Percentiles rank a stretch among this genome's conserved stretches.
phyloP scores from a whole-genome alignment of 331 rosid genomes.

The Arachis monticola region DNA sequence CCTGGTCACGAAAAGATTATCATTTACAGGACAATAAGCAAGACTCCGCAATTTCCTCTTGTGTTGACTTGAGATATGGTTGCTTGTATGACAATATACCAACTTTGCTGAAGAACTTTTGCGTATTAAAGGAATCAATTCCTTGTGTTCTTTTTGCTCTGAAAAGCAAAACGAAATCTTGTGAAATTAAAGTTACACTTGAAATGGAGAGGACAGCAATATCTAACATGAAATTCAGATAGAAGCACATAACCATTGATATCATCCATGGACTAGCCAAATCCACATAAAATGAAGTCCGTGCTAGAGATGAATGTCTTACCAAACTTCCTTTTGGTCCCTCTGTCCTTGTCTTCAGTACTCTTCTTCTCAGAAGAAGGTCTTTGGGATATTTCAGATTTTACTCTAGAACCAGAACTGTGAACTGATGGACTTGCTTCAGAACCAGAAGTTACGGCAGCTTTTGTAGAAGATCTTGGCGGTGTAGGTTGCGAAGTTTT shows the following conservation, averaged over 20 bases:
- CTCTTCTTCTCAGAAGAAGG: constrained; percentile 52
- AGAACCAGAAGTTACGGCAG: constrained; percentile 44
- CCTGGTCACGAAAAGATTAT: constrained; percentile 94
- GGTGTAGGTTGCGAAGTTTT: constrained; percentile 54
- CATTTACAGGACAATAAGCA: constrained; percentile 78
- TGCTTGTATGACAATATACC: constrained; percentile 63
- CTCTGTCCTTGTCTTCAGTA: constrained; percentile 58
- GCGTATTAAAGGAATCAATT: constrained; percentile 69
- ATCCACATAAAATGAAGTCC: constrained; percentile 26
- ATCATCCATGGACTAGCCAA: constrained; percentile 21
- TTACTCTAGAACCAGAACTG: constrained; percentile 44
- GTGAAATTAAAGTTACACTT: constrained; percentile 27
- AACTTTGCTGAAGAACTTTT: constrained; percentile 54
- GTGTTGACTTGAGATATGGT: constrained; percentile 86
- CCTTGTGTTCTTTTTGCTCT: constrained; percentile 91
- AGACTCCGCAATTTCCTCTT: constrained; percentile 91
- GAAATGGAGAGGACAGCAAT: constrained; percentile 22
- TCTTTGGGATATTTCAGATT: constrained; percentile 50
- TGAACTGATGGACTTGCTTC: constrained; percentile 51
- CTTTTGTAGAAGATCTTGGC: constrained; percentile 52
- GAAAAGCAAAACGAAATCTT: constrained; percentile 42
- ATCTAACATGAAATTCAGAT: constrained; percentile 21
- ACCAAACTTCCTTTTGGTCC: constrained; percentile 84
- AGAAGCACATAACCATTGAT: constrained; percentile 35
- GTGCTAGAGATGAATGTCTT: constrained; percentile 40